These are phyloP conservation scores for Trichoderma virens DNA, from an alignment of 495 filamentous ascomycete genomes.

Conservation along the genomic window DNA sequence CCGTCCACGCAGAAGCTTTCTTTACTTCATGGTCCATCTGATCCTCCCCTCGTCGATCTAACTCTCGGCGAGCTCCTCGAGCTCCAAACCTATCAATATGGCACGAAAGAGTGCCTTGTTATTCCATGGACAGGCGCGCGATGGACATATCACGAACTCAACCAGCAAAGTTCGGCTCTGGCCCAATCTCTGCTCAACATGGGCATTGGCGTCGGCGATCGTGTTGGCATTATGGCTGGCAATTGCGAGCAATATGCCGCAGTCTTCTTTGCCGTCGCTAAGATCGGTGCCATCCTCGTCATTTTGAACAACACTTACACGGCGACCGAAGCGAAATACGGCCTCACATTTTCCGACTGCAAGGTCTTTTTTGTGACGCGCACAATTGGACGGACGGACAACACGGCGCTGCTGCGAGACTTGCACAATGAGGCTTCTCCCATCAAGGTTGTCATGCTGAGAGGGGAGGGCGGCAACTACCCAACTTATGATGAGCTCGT, in stretches of 20 bases:
- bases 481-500: conserved; percentile 46
- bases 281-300: conserved; percentile 59
- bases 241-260: conserved; percentile 65
- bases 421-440: conserved; percentile 34
- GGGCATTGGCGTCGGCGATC: conserved; percentile 55
- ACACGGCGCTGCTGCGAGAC: conserved; percentile 43
- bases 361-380: conserved; percentile 57
- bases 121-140: conserved; percentile 59
- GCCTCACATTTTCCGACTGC: conserved; percentile 55
- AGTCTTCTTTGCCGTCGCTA: conserved; percentile 58
- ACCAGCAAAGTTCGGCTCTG: conserved; percentile 50
- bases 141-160: conserved; percentile 59
- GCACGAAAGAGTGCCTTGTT: conserved; percentile 51
- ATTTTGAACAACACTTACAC: conserved; percentile 70
- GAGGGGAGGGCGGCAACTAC: conserved; percentile 42
- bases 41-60: conserved; percentile 51
- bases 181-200: conserved; percentile 51
- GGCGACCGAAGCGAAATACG: conserved; percentile 52
- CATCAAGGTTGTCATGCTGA: conserved; percentile 46
- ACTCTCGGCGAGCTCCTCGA: conserved; percentile 56
- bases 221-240: conserved; percentile 62
- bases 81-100: conserved; percentile 53
- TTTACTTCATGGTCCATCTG: conserved; percentile 50
- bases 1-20: conserved; percentile 35
- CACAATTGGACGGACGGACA: conserved; percentile 49